Percentiles rank a stretch among this genome's conserved stretches.
These are phyloP conservation scores for Trichoderma sp. DNA, from an alignment of 2,329 filamentous ascomycete species.

Conservation along the genomic window DNA sequence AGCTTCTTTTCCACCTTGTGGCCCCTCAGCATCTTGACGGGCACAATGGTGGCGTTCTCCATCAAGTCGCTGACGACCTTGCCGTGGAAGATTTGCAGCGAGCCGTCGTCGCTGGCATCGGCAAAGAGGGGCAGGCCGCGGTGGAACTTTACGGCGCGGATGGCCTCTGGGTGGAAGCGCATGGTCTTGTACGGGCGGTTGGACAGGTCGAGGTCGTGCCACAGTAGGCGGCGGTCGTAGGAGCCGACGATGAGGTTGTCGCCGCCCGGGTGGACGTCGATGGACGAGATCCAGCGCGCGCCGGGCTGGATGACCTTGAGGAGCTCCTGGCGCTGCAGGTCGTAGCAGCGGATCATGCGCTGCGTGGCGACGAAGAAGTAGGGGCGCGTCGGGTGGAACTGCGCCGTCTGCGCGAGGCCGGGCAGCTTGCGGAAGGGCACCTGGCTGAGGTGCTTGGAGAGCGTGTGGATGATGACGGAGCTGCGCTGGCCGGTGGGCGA, in stretches of 20 bases:
- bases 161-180: constrained; percentile 90
- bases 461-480: constrained; percentile 89
- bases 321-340: constrained; percentile 86
- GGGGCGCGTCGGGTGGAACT: constrained; percentile 91
- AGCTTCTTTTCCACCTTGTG: constrained; percentile 84
- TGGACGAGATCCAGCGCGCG: constrained; percentile 88
- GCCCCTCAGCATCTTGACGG: constrained; percentile 88
- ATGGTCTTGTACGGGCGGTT: constrained; percentile 93
- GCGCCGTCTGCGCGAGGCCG: constrained; percentile 79
- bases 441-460: constrained; percentile 93
- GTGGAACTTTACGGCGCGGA: constrained; percentile 87
- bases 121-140: constrained; percentile 83
- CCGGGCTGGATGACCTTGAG: constrained; percentile 93
- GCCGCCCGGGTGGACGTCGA: constrained; percentile 89
- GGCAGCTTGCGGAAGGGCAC: constrained; percentile 82
- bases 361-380: constrained; percentile 97
- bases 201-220: constrained; percentile 95
- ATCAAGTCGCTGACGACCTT: constrained; percentile 93
- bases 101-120: constrained; percentile 92
- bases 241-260: constrained; percentile 94
- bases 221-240: constrained; percentile 89
- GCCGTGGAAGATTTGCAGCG: constrained; percentile 93
- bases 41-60: constrained; percentile 95
- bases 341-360: constrained; percentile 89
- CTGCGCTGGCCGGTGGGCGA: constrained; percentile 76